Evolutionary conservation across 371 early-diverging fungal species (phyloP), one percentile per base, ranked within the genome.

Genomic region (Mortierella polycephala): DNA sequence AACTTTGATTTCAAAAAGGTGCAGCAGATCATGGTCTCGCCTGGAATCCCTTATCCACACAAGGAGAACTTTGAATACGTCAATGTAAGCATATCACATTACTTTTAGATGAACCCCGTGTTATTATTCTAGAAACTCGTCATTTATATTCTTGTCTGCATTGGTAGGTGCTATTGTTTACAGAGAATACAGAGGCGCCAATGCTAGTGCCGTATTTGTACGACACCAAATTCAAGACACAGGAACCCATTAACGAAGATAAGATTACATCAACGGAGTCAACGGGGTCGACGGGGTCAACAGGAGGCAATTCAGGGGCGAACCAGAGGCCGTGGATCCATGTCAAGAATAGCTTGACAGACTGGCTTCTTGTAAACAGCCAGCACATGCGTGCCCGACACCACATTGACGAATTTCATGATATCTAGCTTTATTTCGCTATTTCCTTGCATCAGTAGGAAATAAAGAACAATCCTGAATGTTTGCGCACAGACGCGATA

Each of bases 1-100:
- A 72, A 73, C 18, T 74, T 83, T 69, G 88, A 89, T 64, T 79
- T 90, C 53, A 79, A 73, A 30, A 84, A 85, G 57, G 67, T 87
- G 20, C 83, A 86, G 49, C 89, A 90, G 79, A 86, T 90, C 62
- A 89, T 90, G 90, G 87, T 89, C 3, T 90, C 90, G 10, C 85
- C 88, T 14, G 79, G 86, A 7, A 54, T 83, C 20, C 60, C 75
- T 12, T 90, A 88, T 71, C 88, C 88, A 1, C 85, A 88, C 73
- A 87, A 87, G 60, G 81, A 75, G 18, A 67, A 84, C 57, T 88
- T 85, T 72, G 81, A 76, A 58, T 90, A 89, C 67, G 87, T 88
- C 18, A 85, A 90, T 72, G 90, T 90, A 85, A 79, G 81, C 11
- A 13, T 30, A 30, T 30, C 30, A 4, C 30, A 30, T 30, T 4